Conservation (phyloP, 805 yeast genomes). For the Candida michaelii region DNA sequence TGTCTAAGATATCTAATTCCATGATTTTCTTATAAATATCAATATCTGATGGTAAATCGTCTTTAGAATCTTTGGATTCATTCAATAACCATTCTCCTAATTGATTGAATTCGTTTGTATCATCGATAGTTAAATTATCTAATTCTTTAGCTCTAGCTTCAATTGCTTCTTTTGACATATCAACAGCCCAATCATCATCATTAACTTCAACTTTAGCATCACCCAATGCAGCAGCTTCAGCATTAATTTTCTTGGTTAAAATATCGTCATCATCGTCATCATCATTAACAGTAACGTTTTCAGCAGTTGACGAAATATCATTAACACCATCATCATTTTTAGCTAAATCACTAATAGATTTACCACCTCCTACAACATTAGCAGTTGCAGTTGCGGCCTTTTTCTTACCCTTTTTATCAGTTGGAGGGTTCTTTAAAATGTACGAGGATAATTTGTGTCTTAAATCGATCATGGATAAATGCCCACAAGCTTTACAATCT, state of each 20-base stretch:
- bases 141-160: conserved; percentile 86
- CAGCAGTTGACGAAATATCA: conserved; percentile 20
- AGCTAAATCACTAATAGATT: conserved; percentile 76
- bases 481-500: conserved; percentile 99
- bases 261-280: conserved; percentile 68
- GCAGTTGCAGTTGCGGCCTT: conserved; percentile 88
- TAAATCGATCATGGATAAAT: conserved; percentile 77
- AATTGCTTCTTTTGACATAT: conserved; percentile 94
- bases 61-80: conserved; percentile 52
- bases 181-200: conserved; percentile 97
- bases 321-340: conserved; percentile 35
- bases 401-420: conserved; percentile 53
- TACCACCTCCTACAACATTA: conserved; percentile 85
- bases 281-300: conserved; percentile 40
- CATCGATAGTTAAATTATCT: conserved; percentile 58
- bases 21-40: conserved; percentile 89
- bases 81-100: conserved; percentile 86
- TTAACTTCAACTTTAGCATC: conserved; percentile 57
- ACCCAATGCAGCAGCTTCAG: conserved; percentile 70
- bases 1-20: conserved; percentile 70
- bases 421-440: conserved; percentile 87
- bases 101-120: conserved; percentile 56
- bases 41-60: conserved; percentile 73
- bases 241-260: conserved; percentile 74
- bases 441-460: conserved; percentile 84